Base-by-base conservation (phyloP, 768 basidiomycete species). In the Coprinellus aureogranulatus region DNA sequence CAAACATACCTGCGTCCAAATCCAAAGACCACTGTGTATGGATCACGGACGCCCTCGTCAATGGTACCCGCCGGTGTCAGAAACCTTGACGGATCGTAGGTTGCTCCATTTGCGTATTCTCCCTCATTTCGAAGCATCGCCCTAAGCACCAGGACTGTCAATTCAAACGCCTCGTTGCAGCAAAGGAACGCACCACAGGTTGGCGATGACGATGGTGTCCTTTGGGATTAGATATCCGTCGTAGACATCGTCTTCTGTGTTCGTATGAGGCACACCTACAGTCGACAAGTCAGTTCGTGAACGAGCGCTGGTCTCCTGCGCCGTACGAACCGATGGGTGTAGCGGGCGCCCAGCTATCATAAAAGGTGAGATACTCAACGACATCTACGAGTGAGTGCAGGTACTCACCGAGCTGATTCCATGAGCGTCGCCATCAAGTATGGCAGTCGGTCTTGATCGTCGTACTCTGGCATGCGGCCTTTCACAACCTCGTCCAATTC, bases 61-160 rank as follows among this genome's bases (percentile, higher is more conserved):
- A 63, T 53, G 39, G 59, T 55, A 25, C 62, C 61, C 18, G 62
- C 61, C 8, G 61, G 14, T 4, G 55, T 66, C 12, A 70, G 53
- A 59, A 70, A 77, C 23, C 76, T 68, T 30, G 78, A 75, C 9
- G 77, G 77, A 39, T 67, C 70, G 63, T 77, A 78, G 4, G 34
- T 34, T 18, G 65, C 59, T 2, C 76, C 73, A 31, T 77, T 69
- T 11, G 71, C 72, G 59, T 72, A 79, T 14, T 65, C 65, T 4
- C 64, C 57, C 55, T 74, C 71, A 34, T 80, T 66, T 50, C 71
- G 72, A 11, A 71, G 63, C 44, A 81, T 75, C 3, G 72, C 71
- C 79, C 77, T 23, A 26, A 44, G 41, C 41, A 23, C 41, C 34
- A 14, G 34, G 8, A 6, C 14, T 14, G 34, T 34, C 34, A 34